These are phyloP conservation scores for Comarum palustre DNA, from an alignment of 306 rosid species.

Conservation along the genomic window DNA sequence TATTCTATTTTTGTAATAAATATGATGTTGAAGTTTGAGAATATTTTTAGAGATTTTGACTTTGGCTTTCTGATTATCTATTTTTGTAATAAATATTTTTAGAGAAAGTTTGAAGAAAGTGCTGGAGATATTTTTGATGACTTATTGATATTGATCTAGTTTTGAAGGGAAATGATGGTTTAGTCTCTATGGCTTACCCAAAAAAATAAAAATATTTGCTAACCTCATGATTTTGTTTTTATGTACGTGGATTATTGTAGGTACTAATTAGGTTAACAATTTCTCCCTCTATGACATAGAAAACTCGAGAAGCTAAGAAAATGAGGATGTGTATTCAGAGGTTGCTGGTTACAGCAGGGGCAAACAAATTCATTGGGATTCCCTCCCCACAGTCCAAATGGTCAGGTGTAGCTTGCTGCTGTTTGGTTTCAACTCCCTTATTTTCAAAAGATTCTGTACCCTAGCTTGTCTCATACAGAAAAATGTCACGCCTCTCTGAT, in stretches of 20 bases:
- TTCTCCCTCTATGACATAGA: neutral
- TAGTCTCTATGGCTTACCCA: too few species aligned
- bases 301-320: neutral
- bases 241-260: neutral
- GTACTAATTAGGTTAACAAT: constrained; percentile 14
- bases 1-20: too few species aligned
- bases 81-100: too few species aligned
- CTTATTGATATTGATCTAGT: too few species aligned
- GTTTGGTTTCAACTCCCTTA: constrained; percentile 10
- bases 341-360: constrained; percentile 10
- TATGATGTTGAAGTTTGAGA: too few species aligned
- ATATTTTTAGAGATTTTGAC: too few species aligned
- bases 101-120: too few species aligned
- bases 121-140: too few species aligned
- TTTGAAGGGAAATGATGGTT: too few species aligned
- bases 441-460: constrained; percentile 8
- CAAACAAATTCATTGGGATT: constrained; percentile 17
- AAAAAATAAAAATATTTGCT: neutral
- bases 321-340: neutral
- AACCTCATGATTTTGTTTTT: neutral
- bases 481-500: neutral
- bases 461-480: constrained; percentile 4
- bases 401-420: neutral
- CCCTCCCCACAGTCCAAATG: neutral
- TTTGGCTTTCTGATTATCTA: too few species aligned